Evolutionary conservation across 2,329 filamentous ascomycete species (phyloP), one percentile per base, ranked within the genome.

Genomic region (Aspergillus sp.): DNA sequence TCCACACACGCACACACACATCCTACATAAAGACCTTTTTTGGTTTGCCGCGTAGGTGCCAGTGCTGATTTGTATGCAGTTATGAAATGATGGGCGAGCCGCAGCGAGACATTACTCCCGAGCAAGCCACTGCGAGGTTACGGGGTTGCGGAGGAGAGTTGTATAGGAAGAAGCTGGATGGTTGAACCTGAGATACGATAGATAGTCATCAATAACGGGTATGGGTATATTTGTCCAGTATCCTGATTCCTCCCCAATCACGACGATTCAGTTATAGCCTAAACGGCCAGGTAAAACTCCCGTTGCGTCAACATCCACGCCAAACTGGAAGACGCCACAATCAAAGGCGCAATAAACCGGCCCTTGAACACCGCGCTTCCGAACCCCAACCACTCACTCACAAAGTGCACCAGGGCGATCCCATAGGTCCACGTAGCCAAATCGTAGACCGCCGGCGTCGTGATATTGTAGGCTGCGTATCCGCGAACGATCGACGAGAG

Each of bases 11-110:
- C 19, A 19, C 19, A 19, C 19, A 19, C 19, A 19, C 19, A 2
- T 19, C 19, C 19, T 19, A 19, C 19, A 19, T 19, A 19, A 19
- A 19, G 19, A 29, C 27, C 48, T 48, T 38, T 10, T 19, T 29
- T 6, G 12, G 34, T 36, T 19, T 19, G n/a, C 4, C 19, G 19
- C 19, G 19, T 19, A 19, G 34, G 10, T 5, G 4, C 9, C 40
- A 34, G 36, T 57, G 49, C 44, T 56, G 48, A 57, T 41, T 6
- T 19, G 19, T n/a, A 33, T 35, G 30, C 52, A 74, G 72, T 0
- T 97, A 94, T 65, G 93, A 98, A 71, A 78, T 98, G 70, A 81
- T 98, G 80, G 93, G 87, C 1, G 93, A 98, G 71, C 91, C 93
- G n/a, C 93, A 98, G 70, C 80, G 93, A 49, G 93, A 98, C 65